These are phyloP conservation scores for Fusarium mexicanum DNA, from an alignment of 2,329 filamentous ascomycete genomes.

Conservation along the genomic window DNA sequence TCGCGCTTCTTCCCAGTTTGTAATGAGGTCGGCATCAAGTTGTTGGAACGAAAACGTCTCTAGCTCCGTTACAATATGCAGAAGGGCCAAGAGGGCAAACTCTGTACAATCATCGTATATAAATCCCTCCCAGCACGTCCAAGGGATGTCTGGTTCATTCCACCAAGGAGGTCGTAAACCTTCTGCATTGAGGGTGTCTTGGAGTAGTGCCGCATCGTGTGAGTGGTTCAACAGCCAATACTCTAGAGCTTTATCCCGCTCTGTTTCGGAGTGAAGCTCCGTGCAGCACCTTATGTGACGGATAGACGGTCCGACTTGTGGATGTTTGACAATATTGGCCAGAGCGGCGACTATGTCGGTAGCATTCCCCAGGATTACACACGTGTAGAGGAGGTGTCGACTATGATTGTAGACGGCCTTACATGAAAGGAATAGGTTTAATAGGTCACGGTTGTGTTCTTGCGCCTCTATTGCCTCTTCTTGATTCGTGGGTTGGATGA, in stretches of 20 bases:
- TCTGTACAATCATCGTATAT: not conserved
- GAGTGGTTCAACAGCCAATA: not conserved
- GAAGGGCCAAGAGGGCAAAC: not conserved
- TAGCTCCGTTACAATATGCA: constrained; percentile 1
- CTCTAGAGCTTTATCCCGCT: not conserved
- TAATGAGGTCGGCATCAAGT: not conserved
- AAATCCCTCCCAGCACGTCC: not conserved
- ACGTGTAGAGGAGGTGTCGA: constrained; percentile 8
- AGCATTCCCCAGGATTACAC: not conserved
- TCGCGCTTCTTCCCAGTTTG: not conserved
- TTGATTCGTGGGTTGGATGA: constrained; percentile 2
- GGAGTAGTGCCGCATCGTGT: not conserved
- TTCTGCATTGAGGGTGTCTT: not conserved
- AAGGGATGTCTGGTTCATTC: not conserved
- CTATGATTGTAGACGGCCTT: not conserved
- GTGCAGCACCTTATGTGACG: constrained; percentile 6
- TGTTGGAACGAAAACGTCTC: constrained; percentile 6
- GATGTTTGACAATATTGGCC: not conserved
- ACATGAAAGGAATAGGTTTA: not conserved
- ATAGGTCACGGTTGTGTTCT: not conserved
- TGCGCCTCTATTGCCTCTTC: not conserved
- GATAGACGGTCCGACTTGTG: constrained; percentile 17
- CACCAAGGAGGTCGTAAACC: constrained; percentile 4
- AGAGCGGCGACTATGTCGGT: not conserved
- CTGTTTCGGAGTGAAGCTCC: not conserved